These are phyloP conservation scores for Erysimum cheiranthoides DNA, from an alignment of 345 rosid species.

Conservation along the genomic window DNA sequence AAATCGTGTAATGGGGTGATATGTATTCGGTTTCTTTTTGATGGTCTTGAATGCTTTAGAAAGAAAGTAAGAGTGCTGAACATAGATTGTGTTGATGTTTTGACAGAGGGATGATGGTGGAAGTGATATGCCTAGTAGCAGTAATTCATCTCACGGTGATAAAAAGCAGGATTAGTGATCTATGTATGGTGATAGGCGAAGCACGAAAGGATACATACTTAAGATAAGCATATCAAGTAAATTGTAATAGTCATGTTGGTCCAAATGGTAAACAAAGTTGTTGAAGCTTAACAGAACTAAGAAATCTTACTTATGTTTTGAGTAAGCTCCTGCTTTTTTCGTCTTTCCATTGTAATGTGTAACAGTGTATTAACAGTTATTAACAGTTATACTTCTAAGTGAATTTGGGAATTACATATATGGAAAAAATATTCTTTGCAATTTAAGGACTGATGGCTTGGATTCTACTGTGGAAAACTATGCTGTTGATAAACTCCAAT, in stretches of 20 bases:
- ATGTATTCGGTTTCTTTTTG: not conserved
- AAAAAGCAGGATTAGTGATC: conserved; percentile 16
- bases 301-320: conserved; percentile 2
- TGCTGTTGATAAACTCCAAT: not conserved
- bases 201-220: not conserved
- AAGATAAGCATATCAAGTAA: not conserved
- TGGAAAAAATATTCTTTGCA: not conserved
- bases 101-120: conserved; percentile 49
- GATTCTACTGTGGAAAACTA: conserved; percentile 53
- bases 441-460: conserved; percentile 41
- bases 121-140: conserved; percentile 42
- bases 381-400: not conserved
- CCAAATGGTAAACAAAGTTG: not conserved
- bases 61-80: conserved; percentile 7
- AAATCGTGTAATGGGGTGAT: not conserved
- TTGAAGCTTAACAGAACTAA: conserved; percentile 8
- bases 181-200: not conserved
- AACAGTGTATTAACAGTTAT: not conserved
- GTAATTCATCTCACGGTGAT: conserved; percentile 30
- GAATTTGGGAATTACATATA: not conserved
- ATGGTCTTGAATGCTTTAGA: conserved; percentile 3
- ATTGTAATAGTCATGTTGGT: conserved; percentile 12
- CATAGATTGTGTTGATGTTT: conserved; percentile 16
- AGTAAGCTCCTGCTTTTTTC: not conserved
- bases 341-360: not conserved